Percentiles rank a stretch among this genome's conserved stretches.
Conservation (phyloP, 257 asterid genomes). For the Solanum pinnatisectum region DNA sequence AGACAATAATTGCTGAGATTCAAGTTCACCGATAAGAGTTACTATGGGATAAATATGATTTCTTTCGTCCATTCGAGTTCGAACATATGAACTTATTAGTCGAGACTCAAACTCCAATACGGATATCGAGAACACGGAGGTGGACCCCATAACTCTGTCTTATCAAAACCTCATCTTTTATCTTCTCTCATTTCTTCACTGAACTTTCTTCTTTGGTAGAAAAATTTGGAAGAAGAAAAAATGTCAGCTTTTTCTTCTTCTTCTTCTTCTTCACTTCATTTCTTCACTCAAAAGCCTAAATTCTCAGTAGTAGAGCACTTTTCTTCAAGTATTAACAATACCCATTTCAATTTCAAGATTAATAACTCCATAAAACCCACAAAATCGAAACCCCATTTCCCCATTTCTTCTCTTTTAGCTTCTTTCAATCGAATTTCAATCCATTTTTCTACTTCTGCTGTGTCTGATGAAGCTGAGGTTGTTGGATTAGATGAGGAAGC, state of each 20-base stretch:
- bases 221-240: not conserved
- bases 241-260: constrained; percentile 40
- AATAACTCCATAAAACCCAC: not conserved
- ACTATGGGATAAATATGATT: too few relatives aligned
- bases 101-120: too few relatives aligned
- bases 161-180: not conserved
- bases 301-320: constrained; percentile 1
- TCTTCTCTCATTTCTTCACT: not conserved
- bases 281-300: not conserved
- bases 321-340: constrained; percentile 1
- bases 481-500: constrained; percentile 8
- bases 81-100: too few relatives aligned
- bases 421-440: not conserved
- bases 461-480: constrained; percentile 25
- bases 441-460: constrained; percentile 22
- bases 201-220: not conserved
- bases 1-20: too few relatives aligned
- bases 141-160: not conserved
- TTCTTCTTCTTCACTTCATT: constrained; percentile 1
- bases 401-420: constrained; percentile 7
- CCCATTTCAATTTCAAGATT: constrained; percentile 21
- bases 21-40: too few relatives aligned
- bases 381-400: constrained; percentile 17
- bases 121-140: too few relatives aligned
- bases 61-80: too few relatives aligned